Evolutionary conservation across 768 basidiomycete genomes (phyloP), one percentile per base, ranked within the genome.

Genomic region (Gyrodon lividus): DNA sequence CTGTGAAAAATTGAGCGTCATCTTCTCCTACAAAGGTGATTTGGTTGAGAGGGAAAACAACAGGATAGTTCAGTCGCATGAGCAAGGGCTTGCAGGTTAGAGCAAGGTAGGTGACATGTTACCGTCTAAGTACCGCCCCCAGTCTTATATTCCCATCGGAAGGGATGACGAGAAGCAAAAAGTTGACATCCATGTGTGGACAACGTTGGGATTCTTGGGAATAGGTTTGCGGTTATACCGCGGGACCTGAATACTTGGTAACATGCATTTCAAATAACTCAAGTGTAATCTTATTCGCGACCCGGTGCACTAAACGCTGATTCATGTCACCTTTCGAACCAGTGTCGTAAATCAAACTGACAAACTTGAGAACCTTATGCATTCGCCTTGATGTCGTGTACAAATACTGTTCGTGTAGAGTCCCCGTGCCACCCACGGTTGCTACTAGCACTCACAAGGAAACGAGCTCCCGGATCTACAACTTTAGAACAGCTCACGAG

Each of bases 361-460:
- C 39, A 41, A 52, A 35, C 44, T 42, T 26, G 17, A 23, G 40
- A 60, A 69, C 59, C 47, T 70, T 62, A 71, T 64, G 54, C 51
- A 59, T 62, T 67, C 58, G 65, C 47, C 48, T 84, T 91, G 67
- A 97, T 83, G 64, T 95, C 92, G 68, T 96, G 92, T 35, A 97
- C 84, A 65, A 96, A 86, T 10, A 97, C 87, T 13, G 92, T 94
- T 58, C 81, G 79, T 8, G 94, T 95, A 30, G 88, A 88, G 56
- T 94, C 92, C 26, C 93, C 94, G 61, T 89, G 85, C 91, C 92
- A 95, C 51, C 93, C 95, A 52, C 95, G 82, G 66, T 93, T 93
- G 44, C 95, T 94, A 59, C 92, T 94, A 14, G 92, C 89, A 62
- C 89, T 94, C 54, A 96, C 82, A 61, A 98, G 75, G 69, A 94